Percentiles rank a stretch among this genome's conserved stretches.
Evolutionary conservation across 2,329 filamentous ascomycete genomes (phyloP).

Genomic region (Cladophialophora psammophila): DNA sequence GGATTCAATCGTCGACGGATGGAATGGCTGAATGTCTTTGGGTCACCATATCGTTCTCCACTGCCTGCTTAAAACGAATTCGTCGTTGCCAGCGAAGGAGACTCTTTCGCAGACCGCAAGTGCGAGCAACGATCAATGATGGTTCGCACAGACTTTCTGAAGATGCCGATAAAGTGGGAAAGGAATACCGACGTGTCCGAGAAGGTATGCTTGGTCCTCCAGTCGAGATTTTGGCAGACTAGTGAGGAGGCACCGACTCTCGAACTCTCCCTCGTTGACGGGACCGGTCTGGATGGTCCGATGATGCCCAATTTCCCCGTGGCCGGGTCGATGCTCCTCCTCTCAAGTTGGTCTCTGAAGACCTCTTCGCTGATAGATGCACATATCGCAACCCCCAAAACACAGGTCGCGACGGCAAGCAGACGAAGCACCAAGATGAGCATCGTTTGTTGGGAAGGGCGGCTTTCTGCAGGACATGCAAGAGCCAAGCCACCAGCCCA

Average conservation of each 20-base stretch:
- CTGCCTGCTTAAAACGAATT: neutral
- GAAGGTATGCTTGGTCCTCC: neutral
- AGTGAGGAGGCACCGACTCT: neutral
- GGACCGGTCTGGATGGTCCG: neutral
- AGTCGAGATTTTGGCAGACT: neutral
- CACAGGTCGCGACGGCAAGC: conserved; percentile 22
- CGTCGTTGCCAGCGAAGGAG: neutral
- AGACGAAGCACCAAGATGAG: conserved; percentile 24
- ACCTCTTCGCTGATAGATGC: conserved; percentile 26
- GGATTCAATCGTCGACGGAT: too few species aligned
- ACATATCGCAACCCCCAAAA: conserved; percentile 25
- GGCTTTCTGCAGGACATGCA: neutral
- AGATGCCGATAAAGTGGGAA: neutral
- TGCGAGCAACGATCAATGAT: too few species aligned
- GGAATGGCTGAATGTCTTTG: too few species aligned
- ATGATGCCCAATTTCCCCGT: neutral
- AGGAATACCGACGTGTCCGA: neutral
- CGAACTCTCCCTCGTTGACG: neutral
- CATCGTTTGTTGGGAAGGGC: conserved; percentile 8
- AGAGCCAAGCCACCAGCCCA: neutral
- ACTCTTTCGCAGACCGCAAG: neutral
- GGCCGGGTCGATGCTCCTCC: neutral
- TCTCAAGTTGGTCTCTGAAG: neutral
- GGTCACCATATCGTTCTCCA: neutral
- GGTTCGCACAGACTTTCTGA: neutral